Percentiles rank a stretch among this genome's conserved stretches.
phyloP scores from a whole-genome alignment of 2,329 filamentous ascomycete genomes.

The Talaromyces amestolkiae region DNA sequence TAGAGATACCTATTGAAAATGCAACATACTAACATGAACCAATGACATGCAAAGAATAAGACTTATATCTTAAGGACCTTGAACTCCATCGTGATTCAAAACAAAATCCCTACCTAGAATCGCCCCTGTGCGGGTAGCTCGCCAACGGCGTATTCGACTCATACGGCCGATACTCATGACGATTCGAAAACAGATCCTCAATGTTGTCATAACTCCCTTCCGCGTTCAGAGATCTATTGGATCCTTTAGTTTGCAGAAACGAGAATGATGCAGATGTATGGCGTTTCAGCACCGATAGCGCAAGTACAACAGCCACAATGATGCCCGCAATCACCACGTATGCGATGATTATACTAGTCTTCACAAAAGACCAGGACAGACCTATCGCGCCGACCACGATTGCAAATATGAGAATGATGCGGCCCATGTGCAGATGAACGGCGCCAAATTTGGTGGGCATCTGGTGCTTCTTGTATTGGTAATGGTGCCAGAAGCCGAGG shows the following conservation, averaged over 20 bases:
- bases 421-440: constrained; percentile 31
- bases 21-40: neutral
- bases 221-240: neutral
- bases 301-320: neutral
- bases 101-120: neutral
- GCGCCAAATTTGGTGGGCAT: constrained; percentile 21
- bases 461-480: constrained; percentile 29
- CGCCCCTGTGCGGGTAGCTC: neutral
- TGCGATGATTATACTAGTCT: constrained; percentile 17
- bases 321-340: constrained; percentile 21
- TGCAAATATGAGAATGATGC: constrained; percentile 27
- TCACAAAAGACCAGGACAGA: constrained; percentile 23
- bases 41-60: neutral
- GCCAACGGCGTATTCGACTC: neutral
- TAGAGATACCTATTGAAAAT: neutral
- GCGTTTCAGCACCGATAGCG: constrained; percentile 10
- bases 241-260: neutral
- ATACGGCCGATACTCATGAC: constrained; percentile 3
- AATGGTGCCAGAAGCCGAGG: constrained; percentile 42
- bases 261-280: neutral
- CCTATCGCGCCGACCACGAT: constrained; percentile 24
- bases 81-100: too few relatives aligned
- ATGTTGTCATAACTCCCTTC: neutral
- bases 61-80: too few relatives aligned
- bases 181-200: neutral